These are phyloP conservation scores for Cryptomeria japonica DNA, from an alignment of 75 land plant species.

Conservation along the genomic window DNA sequence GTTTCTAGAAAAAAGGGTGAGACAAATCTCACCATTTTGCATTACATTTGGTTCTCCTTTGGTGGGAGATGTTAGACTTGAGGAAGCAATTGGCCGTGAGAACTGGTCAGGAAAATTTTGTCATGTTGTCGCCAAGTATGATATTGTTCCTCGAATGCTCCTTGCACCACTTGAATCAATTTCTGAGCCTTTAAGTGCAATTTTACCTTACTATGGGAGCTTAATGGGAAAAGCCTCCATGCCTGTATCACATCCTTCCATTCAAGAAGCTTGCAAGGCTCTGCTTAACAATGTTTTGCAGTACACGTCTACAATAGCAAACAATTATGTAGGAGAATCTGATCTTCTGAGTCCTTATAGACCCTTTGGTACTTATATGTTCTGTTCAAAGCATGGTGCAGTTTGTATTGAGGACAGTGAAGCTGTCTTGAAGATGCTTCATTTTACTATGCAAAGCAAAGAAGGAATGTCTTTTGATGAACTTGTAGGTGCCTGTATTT, in stretches of 20 bases:
- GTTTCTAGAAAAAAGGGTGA: conserved; percentile 23
- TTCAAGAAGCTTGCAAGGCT: conserved; percentile 9
- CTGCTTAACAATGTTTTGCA: conserved; percentile 7
- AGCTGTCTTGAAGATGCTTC: conserved; percentile 57
- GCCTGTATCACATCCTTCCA: not conserved
- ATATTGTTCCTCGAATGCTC: conserved; percentile 59
- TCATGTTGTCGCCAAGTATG: conserved; percentile 44
- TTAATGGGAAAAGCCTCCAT: not conserved
- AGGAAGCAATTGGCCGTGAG: conserved; percentile 52
- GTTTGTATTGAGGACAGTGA: conserved; percentile 41
- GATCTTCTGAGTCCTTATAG: conserved; percentile 44
- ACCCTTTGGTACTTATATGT: conserved; percentile 57
- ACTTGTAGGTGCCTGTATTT: not conserved
- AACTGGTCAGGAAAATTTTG: conserved; percentile 46
- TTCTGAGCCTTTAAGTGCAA: conserved; percentile 21
- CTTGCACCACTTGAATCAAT: conserved; percentile 47
- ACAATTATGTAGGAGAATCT: not conserved
- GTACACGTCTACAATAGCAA: not conserved
- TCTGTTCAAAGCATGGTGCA: conserved; percentile 33
- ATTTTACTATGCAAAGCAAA: conserved; percentile 15
- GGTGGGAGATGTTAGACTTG: conserved; percentile 43
- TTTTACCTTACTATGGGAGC: conserved; percentile 28
- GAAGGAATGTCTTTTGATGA: not conserved
- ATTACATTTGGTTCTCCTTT: conserved; percentile 73
- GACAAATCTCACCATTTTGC: conserved; percentile 22